Conservation (phyloP, 2,329 filamentous ascomycete genomes). For the Xylaria sp. region DNA sequence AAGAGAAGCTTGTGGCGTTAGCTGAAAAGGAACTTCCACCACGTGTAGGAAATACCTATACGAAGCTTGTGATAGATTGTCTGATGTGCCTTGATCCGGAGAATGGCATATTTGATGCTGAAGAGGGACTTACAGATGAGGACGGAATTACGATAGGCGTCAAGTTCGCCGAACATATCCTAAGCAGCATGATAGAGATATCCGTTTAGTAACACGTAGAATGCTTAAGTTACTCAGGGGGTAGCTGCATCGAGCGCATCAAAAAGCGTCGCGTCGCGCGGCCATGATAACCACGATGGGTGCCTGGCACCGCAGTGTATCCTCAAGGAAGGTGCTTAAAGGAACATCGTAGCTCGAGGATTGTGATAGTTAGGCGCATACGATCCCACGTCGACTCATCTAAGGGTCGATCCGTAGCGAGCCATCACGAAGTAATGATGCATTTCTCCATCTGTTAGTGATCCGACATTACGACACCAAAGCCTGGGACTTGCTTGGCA, state of each 20-base stretch:
- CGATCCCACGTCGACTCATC: no score
- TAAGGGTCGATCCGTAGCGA: no score
- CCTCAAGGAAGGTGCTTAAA: neutral
- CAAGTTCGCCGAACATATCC: conserved; percentile 18
- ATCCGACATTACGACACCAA: conserved; percentile 13
- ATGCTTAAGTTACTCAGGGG: neutral
- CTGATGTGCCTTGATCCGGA: conserved; percentile 22
- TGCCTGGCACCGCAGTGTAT: neutral
- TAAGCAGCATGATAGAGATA: conserved; percentile 10
- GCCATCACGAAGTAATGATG: no score
- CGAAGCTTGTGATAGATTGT: conserved; percentile 16
- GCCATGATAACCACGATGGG: conserved; percentile 3
- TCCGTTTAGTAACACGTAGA: neutral
- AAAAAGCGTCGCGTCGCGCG: neutral
- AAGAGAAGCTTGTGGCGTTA: conserved; percentile 22
- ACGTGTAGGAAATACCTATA: conserved; percentile 25
- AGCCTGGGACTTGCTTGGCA: conserved; percentile 45
- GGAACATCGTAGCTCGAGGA: neutral
- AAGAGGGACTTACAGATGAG: conserved; percentile 14
- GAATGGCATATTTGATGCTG: conserved; percentile 5
- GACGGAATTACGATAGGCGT: conserved; percentile 25
- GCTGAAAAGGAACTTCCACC: conserved; percentile 18
- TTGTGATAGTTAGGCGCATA: neutral
- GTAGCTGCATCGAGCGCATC: no score
- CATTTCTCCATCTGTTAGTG: no score